Conservation (phyloP, 768 basidiomycete species). For the Pulveroboletus frians region DNA sequence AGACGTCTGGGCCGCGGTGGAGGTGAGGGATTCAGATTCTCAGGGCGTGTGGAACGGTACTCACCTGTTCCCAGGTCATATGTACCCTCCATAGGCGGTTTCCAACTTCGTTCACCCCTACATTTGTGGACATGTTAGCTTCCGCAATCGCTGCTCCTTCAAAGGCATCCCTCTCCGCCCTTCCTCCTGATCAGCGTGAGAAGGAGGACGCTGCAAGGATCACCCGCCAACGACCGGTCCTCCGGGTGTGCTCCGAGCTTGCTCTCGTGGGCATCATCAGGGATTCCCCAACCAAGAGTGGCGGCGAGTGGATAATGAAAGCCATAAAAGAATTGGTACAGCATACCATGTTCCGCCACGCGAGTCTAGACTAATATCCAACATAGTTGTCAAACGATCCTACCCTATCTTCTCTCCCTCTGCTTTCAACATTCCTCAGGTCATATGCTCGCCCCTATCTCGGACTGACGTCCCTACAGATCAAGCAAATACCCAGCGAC, state of each 20-base stretch:
- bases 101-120: conserved; percentile 70
- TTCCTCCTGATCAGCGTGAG: conserved; percentile 78
- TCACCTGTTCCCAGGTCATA: conserved; percentile 56
- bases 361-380: conserved; percentile 10
- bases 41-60: not conserved
- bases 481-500: conserved; percentile 55
- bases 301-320: conserved; percentile 89
- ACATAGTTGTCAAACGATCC: conserved; percentile 83
- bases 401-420: conserved; percentile 77
- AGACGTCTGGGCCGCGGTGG: conserved; percentile 87
- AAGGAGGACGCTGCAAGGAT: conserved; percentile 85
- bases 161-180: conserved; percentile 47
- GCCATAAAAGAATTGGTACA: conserved; percentile 77
- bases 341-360: conserved; percentile 13
- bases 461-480: conserved; percentile 56
- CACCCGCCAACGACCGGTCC: conserved; percentile 73
- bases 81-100: conserved; percentile 87
- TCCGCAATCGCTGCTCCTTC: conserved; percentile 56
- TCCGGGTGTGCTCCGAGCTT: conserved; percentile 86
- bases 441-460: conserved; percentile 86
- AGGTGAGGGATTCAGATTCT: conserved; percentile 47
- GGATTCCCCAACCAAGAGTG: conserved; percentile 64
- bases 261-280: conserved; percentile 82
- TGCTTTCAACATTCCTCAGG: conserved; percentile 90
- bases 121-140: conserved; percentile 56